Evolutionary conservation across 495 filamentous ascomycete species (phyloP).

Genomic region (Penicillium paradoxum): DNA sequence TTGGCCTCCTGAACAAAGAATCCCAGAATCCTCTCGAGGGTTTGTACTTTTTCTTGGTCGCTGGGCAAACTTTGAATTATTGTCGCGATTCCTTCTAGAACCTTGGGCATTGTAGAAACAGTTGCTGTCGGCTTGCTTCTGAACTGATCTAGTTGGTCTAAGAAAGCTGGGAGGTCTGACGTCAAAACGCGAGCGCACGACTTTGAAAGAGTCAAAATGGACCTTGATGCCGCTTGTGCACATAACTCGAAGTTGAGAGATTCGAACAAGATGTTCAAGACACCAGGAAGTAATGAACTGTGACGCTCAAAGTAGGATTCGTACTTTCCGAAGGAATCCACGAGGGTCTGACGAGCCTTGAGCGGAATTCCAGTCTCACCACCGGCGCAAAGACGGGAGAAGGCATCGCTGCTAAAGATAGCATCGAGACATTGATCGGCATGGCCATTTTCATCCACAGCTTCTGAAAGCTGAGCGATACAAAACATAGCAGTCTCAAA

Average conservation of each 20-base stretch:
- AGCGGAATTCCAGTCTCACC: conserved; percentile 49
- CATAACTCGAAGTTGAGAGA: conserved; percentile 63
- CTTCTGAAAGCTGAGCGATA: conserved; percentile 70
- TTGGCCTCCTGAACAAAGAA: conserved; percentile 49
- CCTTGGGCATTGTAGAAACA: conserved; percentile 67
- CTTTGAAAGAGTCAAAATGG: conserved; percentile 74
- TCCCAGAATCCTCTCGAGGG: conserved; percentile 58
- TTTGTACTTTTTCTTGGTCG: conserved; percentile 56
- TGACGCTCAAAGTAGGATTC: conserved; percentile 76
- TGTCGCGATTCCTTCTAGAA: conserved; percentile 76
- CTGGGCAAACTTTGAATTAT: conserved; percentile 73
- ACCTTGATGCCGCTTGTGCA: conserved; percentile 67
- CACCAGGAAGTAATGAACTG: conserved; percentile 62
- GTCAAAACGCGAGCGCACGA: conserved; percentile 70
- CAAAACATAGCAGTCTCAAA: conserved; percentile 80
- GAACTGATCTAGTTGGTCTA: conserved; percentile 70
- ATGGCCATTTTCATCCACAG: conserved; percentile 58
- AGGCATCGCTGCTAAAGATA: conserved; percentile 64
- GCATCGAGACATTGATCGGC: conserved; percentile 62
- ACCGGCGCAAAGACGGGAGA: conserved; percentile 50
- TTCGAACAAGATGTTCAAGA: conserved; percentile 76
- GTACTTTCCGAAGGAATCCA: conserved; percentile 74
- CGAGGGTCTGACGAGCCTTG: conserved; percentile 69
- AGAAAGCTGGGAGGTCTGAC: conserved; percentile 66
- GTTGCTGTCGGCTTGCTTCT: conserved; percentile 56